Conservation (phyloP, 179 eudicot species). For the Beta corolliflora region DNA sequence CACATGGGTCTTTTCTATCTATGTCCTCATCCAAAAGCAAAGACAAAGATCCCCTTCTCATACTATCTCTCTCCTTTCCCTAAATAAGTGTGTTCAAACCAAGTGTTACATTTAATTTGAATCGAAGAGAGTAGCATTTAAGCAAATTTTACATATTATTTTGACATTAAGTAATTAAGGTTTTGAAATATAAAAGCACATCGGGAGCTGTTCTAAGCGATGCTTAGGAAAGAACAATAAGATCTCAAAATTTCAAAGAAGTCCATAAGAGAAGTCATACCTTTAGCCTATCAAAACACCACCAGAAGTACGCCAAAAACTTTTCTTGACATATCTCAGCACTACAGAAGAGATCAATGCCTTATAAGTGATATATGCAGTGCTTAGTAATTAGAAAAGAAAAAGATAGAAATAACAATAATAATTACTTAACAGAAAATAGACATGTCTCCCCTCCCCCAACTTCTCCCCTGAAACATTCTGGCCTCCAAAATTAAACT, state of each 20-base stretch:
- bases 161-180: not conserved
- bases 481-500: not conserved
- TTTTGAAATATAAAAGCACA: not conserved
- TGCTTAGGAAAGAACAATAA: not conserved
- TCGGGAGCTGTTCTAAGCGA: not conserved
- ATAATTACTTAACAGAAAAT: no score
- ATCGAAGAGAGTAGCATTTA: not conserved
- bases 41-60: no score
- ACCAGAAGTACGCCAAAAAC: slow-evolving; percentile 96
- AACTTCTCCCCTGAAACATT: not conserved
- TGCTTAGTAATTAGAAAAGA: not conserved
- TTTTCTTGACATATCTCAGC: slow-evolving; percentile 78
- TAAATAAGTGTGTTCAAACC: no score
- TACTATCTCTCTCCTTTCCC: no score
- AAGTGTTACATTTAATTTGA: no score
- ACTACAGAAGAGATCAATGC: slow-evolving; percentile 50
- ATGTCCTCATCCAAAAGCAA: no score
- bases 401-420: not conserved
- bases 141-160: not conserved
- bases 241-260: not conserved
- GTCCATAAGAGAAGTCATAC: slow-evolving; percentile 34
- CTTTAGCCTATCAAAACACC: slow-evolving; percentile 93
- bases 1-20: no score
- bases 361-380: slow-evolving; percentile 8
- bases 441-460: no score